A percentile compares a stretch with the other conserved stretches of the same genome.
phyloP scores from a whole-genome alignment of 2,329 filamentous ascomycete species.

The Calonectria naviculata region DNA sequence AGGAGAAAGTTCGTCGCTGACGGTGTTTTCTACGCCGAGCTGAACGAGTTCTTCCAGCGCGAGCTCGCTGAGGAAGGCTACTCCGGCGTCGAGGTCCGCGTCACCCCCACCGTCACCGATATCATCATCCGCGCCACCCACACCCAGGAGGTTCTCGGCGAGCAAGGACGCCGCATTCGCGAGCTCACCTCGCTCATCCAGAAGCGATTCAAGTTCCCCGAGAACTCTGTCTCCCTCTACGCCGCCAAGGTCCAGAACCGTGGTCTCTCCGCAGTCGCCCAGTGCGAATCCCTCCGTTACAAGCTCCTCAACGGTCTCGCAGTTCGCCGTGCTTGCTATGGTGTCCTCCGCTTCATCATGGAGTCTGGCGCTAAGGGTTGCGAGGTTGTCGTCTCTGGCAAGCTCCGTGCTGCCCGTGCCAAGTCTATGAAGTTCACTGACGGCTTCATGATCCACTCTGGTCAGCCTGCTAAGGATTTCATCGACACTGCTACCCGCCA shows the following conservation, averaged over 20 bases:
- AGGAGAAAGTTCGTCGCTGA: constrained; percentile 95
- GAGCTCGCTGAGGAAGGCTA: constrained; percentile 99
- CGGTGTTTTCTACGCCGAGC: constrained; percentile 99
- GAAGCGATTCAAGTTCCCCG: constrained; percentile 99
- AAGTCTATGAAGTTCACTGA: constrained; percentile 99
- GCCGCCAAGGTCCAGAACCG: constrained; percentile 99
- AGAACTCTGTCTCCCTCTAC: constrained; percentile 99
- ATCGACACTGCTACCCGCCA: constrained; percentile 98
- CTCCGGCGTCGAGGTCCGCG: constrained; percentile 99
- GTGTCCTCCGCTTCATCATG: constrained; percentile 99
- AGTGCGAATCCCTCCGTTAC: constrained; percentile 99
- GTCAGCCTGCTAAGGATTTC: constrained; percentile 99
- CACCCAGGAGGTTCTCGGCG: constrained; percentile 99
- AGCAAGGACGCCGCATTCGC: constrained; percentile 99
- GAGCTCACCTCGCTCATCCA: constrained; percentile 99
- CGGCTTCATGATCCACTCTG: constrained; percentile 99
- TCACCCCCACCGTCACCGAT: constrained; percentile 99
- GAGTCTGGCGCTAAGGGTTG: constrained; percentile 99
- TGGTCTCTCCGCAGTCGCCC: constrained; percentile 98
- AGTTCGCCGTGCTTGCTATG: constrained; percentile 98
- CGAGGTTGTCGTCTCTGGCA: constrained; percentile 99
- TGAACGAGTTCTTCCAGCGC: constrained; percentile 99
- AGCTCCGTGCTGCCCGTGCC: constrained; percentile 98
- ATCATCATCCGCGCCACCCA: constrained; percentile 99
- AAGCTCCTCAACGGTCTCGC: constrained; percentile 99